Evolutionary conservation across 129 eudicot species (phyloP).

Genomic region (Pittosporum tobira): DNA sequence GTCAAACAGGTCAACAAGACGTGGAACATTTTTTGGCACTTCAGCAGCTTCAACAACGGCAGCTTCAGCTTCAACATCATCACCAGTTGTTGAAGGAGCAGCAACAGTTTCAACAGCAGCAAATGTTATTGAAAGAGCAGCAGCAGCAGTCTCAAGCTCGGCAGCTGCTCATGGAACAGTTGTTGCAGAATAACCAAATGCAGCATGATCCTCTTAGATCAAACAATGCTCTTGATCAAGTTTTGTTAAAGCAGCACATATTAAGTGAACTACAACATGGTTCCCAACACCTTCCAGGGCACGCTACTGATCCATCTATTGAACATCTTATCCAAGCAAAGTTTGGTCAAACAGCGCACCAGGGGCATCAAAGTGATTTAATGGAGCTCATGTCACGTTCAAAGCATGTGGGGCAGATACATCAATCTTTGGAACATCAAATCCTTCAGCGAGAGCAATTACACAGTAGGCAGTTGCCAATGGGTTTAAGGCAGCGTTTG

Average conservation of each 20-base stretch:
- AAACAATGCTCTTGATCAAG: constrained; percentile 56
- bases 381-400: constrained; percentile 58
- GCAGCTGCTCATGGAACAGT: constrained; percentile 64
- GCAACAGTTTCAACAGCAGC: constrained; percentile 48
- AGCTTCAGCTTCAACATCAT: constrained; percentile 52
- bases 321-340: constrained; percentile 78
- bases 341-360: constrained; percentile 47
- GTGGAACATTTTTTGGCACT: constrained; percentile 65
- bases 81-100: constrained; percentile 27
- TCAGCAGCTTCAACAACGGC: constrained; percentile 71
- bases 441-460: constrained; percentile 66
- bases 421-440: constrained; percentile 62
- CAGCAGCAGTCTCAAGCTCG: constrained; percentile 65
- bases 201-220: constrained; percentile 56
- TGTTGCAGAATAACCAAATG: constrained; percentile 65
- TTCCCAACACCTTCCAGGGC: constrained; percentile 41
- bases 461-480: constrained; percentile 52
- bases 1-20: constrained; percentile 48
- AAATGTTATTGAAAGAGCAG: constrained; percentile 70
- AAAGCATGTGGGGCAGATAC: constrained; percentile 67
- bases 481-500: constrained; percentile 61
- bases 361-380: constrained; percentile 52
- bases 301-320: constrained; percentile 54
- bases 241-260: constrained; percentile 57
- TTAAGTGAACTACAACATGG: constrained; percentile 60